Base-by-base conservation (phyloP, 2,329 filamentous ascomycete species). In the Alternaria atra region DNA sequence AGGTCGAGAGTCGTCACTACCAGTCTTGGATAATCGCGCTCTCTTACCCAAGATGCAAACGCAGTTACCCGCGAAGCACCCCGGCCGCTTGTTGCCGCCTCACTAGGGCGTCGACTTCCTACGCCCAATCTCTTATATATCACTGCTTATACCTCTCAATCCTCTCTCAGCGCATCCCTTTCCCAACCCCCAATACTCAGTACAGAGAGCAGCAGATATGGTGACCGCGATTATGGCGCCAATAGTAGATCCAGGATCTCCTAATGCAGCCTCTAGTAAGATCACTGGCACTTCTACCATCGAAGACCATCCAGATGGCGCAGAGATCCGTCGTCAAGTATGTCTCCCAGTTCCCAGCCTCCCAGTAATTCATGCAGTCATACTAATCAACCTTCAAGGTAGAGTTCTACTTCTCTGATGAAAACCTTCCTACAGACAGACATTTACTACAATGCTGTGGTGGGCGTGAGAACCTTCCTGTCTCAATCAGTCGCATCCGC, bases 321-420 rank as follows among this genome's bases (percentile, higher is more conserved):
- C 58, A 9, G 42, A 53, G 7, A 76, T 77, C 15, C 75, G 74
- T 29, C 66, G 67, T 10, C 74, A 77, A 61, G 74, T 75, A 53
- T n/a, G 69, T 57, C 1, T 25, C 17, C 30, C 17, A 12, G 4
- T 13, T 6, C 30, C 13, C 6, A 25, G n/a, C 9, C 5, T 30
- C 5, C 25, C 35, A 12, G 20, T 25, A 52, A 52, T n/a, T 25
- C 23, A 27, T 46, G 23, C 20, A 10, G 29, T 25, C 2, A 20
- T 30, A 32, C 51, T 58, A 27, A 67, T 56, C 58, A n/a, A 61
- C 43, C 42, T 17, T 67, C 12, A 20, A 84, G 75, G 80, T 84
- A 25, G 82, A 85, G 50, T 83, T 73, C 72, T 84, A 84, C 72
- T 84, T 84, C 73, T 82, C 80, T 20, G 82, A 84, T 52, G 78